A percentile compares a stretch with the other conserved stretches of the same genome.
Conservation (phyloP, 2,329 filamentous ascomycete genomes). For the Claviceps maximensis region DNA sequence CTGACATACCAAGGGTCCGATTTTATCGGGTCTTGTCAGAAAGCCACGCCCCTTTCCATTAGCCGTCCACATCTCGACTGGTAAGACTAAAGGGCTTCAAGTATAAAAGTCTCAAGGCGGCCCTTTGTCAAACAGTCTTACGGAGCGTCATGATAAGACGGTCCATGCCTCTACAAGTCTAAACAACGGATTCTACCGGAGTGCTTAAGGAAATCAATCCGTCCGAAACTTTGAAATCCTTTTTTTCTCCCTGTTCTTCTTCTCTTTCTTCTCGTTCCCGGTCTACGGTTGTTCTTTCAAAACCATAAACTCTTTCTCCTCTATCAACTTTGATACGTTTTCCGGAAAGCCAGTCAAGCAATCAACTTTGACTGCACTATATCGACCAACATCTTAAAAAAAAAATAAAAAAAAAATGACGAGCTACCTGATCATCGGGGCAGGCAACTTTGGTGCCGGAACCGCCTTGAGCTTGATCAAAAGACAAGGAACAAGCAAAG, state of each 20-base stretch:
- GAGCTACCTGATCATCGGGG: slow-evolving; percentile 25
- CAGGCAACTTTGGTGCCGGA: slow-evolving; percentile 30
- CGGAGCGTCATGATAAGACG: not conserved
- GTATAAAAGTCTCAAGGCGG: slow-evolving; percentile 8
- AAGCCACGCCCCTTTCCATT: not conserved
- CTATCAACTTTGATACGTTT: not conserved
- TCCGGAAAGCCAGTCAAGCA: not conserved
- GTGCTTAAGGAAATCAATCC: not conserved
- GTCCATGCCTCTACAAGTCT: not conserved
- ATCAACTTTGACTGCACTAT: too few species aligned
- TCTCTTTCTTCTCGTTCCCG: not conserved
- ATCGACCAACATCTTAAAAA: not conserved
- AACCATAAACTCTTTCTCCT: not conserved
- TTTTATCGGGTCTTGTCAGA: not conserved
- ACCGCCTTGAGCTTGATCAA: slow-evolving; percentile 25
- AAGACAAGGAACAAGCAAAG: slow-evolving; percentile 14
- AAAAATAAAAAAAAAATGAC: slow-evolving; percentile 4
- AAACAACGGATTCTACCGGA: not conserved
- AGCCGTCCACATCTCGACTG: not conserved
- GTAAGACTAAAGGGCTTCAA: not conserved
- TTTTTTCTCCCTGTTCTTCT: too few species aligned
- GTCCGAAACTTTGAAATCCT: not conserved
- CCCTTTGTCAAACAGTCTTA: not conserved
- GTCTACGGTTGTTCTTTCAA: not conserved
- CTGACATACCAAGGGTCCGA: not conserved